A percentile compares a stretch with the other conserved stretches of the same genome.
These are phyloP conservation scores for Hibiscus trionum DNA, from an alignment of 345 rosid species.

Conservation along the genomic window DNA sequence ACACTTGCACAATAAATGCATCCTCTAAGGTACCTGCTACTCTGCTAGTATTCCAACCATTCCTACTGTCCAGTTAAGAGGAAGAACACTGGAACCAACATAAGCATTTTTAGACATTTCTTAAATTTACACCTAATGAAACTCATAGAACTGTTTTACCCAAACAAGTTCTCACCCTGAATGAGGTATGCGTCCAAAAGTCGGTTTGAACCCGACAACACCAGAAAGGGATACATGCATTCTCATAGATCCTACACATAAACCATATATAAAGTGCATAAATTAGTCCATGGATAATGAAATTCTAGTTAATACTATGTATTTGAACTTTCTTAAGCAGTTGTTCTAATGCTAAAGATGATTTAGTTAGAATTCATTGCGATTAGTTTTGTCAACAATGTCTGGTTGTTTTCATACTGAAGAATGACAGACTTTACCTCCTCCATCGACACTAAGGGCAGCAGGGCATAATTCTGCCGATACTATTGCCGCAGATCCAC, in stretches of 20 bases:
- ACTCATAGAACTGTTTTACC: background rate
- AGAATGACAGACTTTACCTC: conserved; percentile 37
- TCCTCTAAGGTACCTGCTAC: conserved; percentile 60
- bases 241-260: conserved; percentile 52
- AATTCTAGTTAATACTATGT: background rate
- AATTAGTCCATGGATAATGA: background rate
- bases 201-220: conserved; percentile 65
- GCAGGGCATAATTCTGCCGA: conserved; percentile 66
- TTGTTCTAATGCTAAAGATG: background rate
- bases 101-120: background rate
- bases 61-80: conserved; percentile 74
- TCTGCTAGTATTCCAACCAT: conserved; percentile 67
- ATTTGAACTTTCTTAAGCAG: background rate
- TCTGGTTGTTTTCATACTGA: background rate
- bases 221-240: conserved; percentile 78
- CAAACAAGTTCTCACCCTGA: conserved; percentile 34
- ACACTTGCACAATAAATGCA: conserved; percentile 45
- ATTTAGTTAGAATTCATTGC: background rate
- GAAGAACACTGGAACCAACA: conserved; percentile 50
- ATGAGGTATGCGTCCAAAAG: conserved; percentile 51
- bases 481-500: conserved; percentile 75
- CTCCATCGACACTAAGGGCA: conserved; percentile 78
- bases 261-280: background rate
- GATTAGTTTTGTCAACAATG: background rate
- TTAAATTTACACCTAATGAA: background rate